Conservation (phyloP, 2,329 filamentous ascomycete species). For the Pseudocercospora macadamiae region DNA sequence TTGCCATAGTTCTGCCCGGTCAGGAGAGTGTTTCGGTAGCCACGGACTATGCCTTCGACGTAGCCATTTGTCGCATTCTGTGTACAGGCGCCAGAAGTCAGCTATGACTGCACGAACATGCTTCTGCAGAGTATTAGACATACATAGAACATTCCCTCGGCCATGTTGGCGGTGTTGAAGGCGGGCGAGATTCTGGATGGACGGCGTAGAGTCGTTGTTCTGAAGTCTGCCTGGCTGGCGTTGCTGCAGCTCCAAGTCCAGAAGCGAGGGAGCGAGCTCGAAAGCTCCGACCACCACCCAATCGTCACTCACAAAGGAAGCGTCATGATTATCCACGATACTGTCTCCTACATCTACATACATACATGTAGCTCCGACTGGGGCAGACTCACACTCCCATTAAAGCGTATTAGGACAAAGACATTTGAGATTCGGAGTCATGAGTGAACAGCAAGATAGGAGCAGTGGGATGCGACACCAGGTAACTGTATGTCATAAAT, state of each 20-base stretch:
- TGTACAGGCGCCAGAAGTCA: constrained; percentile 41
- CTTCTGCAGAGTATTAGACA: constrained; percentile 39
- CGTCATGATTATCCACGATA: background rate
- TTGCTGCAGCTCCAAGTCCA: constrained; percentile 4
- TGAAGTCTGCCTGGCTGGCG: no score
- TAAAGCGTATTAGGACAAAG: no score
- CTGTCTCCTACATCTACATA: background rate
- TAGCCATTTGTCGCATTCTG: constrained; percentile 67
- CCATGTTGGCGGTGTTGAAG: constrained; percentile 40
- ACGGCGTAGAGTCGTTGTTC: background rate
- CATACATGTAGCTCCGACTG: no score
- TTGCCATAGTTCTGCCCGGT: constrained; percentile 91
- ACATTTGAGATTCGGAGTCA: no score
- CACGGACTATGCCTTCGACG: constrained; percentile 94
- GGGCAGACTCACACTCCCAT: no score
- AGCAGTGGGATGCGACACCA: background rate
- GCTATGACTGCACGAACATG: background rate
- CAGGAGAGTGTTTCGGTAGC: constrained; percentile 92
- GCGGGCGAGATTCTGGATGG: background rate
- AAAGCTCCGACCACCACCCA: no score
- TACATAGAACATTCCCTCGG: constrained; percentile 47
- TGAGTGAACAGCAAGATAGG: background rate
- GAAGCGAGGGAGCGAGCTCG: constrained; percentile 8
- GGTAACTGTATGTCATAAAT: no score
- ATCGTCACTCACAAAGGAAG: background rate